Conservation (phyloP, 2,329 filamentous ascomycete species). For the Fusarium graminum region DNA sequence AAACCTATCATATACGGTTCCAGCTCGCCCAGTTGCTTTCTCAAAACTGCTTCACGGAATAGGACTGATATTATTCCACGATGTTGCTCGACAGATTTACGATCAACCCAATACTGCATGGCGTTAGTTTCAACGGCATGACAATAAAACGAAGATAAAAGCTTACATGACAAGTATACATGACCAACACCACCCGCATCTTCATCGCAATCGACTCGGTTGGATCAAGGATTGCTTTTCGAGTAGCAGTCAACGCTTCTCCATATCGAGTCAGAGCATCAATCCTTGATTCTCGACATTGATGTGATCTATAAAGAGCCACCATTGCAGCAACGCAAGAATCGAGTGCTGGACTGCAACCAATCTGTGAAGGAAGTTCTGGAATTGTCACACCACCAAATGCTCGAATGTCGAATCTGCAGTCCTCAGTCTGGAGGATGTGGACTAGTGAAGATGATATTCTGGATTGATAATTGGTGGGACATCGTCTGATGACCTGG, state of each 20-base stretch:
- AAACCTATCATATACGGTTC: slow-evolving; percentile 37
- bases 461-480: slow-evolving; percentile 30
- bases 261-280: slow-evolving; percentile 36
- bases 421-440: slow-evolving; percentile 39
- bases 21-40: slow-evolving; percentile 21
- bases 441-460: slow-evolving; percentile 34
- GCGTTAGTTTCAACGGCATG: neutral
- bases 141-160: accelerated
- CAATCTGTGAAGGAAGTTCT: slow-evolving; percentile 36
- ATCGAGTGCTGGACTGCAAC: slow-evolving; percentile 32
- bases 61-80: slow-evolving; percentile 33
- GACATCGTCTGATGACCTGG: slow-evolving; percentile 4
- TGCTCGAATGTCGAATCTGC: slow-evolving; percentile 38
- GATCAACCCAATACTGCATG: slow-evolving; percentile 37
- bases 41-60: slow-evolving; percentile 33
- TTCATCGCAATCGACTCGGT: slow-evolving; percentile 24
- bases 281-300: slow-evolving; percentile 12
- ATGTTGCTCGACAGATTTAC: slow-evolving; percentile 24
- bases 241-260: slow-evolving; percentile 23
- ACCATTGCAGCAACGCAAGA: slow-evolving; percentile 38
- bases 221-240: slow-evolving; percentile 19
- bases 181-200: slow-evolving; percentile 33
- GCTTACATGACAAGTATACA: slow-evolving; percentile 42
- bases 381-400: slow-evolving; percentile 37
- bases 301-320: slow-evolving; percentile 26